phyloP scores from a whole-genome alignment of 2,329 filamentous ascomycete species.

The Stagonosporopsis rhizophila region DNA sequence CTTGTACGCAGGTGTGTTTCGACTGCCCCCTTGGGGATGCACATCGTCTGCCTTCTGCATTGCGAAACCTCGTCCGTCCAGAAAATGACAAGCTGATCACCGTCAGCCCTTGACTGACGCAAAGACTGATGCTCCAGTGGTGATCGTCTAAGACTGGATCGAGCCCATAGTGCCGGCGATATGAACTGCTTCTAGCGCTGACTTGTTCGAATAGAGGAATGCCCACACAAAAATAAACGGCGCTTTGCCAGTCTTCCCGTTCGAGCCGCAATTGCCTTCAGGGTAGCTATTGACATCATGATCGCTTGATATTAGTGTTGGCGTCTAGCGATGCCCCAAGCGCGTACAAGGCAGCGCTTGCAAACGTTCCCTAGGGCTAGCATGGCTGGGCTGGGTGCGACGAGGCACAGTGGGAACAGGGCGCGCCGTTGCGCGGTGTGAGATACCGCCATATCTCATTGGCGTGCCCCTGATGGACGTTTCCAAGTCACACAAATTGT shows the following conservation, averaged over 20 bases:
- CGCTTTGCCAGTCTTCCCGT: constrained; percentile 16
- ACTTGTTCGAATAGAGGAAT: constrained; percentile 21
- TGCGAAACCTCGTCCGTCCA: constrained; percentile 12
- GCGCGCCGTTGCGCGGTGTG: constrained; percentile 11
- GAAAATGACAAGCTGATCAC: constrained; percentile 20
- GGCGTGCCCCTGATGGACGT: neutral
- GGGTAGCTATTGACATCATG: neutral
- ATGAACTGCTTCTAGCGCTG: constrained; percentile 29
- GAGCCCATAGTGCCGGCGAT: constrained; percentile 13
- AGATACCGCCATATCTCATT: constrained; percentile 8
- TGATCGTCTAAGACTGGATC: constrained; percentile 17
- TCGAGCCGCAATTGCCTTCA: neutral
- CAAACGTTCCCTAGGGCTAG: constrained; percentile 2
- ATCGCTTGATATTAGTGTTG: neutral
- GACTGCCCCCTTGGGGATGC: constrained; percentile 25
- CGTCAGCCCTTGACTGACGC: constrained; percentile 25
- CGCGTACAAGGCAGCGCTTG: constrained; percentile 8
- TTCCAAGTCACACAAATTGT: constrained; percentile 10
- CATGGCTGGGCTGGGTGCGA: neutral
- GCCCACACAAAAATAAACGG: constrained; percentile 30
- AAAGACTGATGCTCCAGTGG: constrained; percentile 16
- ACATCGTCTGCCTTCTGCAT: constrained; percentile 13
- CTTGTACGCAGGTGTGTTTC: constrained; percentile 14
- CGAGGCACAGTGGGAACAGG: constrained; percentile 1
- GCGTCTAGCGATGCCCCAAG: constrained; percentile 6